These are phyloP conservation scores for Rhizophagus sp. DNA, from an alignment of 192 early-diverging fungal genomes.

Conservation along the genomic window DNA sequence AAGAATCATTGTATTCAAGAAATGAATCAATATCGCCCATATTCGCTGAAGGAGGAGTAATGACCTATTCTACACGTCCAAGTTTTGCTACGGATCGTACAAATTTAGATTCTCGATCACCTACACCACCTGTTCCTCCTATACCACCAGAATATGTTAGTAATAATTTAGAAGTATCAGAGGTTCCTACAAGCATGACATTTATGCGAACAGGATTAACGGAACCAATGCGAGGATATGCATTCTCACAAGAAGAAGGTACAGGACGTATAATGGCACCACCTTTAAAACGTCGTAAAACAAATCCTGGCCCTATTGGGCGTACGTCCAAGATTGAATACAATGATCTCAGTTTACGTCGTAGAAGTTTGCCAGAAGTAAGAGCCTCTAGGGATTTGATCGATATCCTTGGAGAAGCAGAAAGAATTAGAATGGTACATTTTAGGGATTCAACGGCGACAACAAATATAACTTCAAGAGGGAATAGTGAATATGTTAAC, in stretches of 20 bases:
- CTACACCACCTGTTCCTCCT: too few relatives aligned
- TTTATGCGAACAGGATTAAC: conserved; percentile 28
- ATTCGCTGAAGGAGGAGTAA: neutral
- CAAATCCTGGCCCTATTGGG: conserved; percentile 24
- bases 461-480: neutral
- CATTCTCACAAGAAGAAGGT: conserved; percentile 31
- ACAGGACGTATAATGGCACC: conserved; percentile 29
- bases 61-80: neutral
- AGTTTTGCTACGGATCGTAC: conserved; percentile 23
- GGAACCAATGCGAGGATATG: conserved; percentile 29
- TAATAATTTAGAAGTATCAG: neutral
- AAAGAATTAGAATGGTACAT: conserved; percentile 13
- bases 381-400: neutral
- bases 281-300: conserved; percentile 35
- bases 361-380: conserved; percentile 13
- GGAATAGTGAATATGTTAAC: neutral
- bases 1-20: neutral
- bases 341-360: neutral
- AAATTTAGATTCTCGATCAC: neutral
- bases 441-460: neutral
- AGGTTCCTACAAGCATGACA: conserved; percentile 7
- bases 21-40: neutral
- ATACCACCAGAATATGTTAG: too few relatives aligned
- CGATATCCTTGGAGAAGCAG: neutral
- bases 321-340: neutral